Percentiles rank a stretch among this genome's conserved stretches.
phyloP scores from a whole-genome alignment of 78 protist species.

The Emiliania huxleyi region DNA sequence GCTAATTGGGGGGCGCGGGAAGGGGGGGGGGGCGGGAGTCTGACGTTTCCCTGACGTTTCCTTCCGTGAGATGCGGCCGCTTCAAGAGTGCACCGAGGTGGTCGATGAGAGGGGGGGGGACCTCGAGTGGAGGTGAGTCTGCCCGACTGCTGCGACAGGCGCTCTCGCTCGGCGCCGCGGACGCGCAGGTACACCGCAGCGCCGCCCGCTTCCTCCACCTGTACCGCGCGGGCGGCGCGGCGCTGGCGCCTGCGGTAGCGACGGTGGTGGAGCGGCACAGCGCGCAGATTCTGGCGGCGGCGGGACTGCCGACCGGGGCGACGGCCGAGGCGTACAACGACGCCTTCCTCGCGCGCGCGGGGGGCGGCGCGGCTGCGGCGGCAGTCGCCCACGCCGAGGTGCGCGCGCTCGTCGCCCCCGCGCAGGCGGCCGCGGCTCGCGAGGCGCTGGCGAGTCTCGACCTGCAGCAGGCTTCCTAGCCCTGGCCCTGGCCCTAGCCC shows the following conservation, averaged over 20 bases:
- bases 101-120: too few relatives aligned
- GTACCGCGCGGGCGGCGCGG: neutral
- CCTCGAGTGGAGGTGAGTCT: too few relatives aligned
- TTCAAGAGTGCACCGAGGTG: too few relatives aligned
- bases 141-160: too few relatives aligned
- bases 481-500: too few relatives aligned
- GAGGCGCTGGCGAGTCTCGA: neutral
- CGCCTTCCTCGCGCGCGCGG: neutral
- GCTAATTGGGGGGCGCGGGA: neutral
- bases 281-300: too few relatives aligned
- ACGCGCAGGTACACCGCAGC: neutral
- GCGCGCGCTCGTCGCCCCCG: neutral
- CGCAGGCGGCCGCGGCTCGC: neutral
- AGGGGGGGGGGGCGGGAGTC: too few relatives aligned
- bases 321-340: neutral
- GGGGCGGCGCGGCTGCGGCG: neutral
- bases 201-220: neutral
- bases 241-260: neutral
- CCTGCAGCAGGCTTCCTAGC: too few relatives aligned
- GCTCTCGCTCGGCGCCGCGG: too few relatives aligned
- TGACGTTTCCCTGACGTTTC: too few relatives aligned
- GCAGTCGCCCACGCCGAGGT: neutral
- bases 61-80: too few relatives aligned
- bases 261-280: neutral
- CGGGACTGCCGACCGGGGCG: neutral